Evolutionary conservation across 768 basidiomycete species (phyloP), one percentile per base, ranked within the genome.

Genomic region (Holtermannia corniformis): DNA sequence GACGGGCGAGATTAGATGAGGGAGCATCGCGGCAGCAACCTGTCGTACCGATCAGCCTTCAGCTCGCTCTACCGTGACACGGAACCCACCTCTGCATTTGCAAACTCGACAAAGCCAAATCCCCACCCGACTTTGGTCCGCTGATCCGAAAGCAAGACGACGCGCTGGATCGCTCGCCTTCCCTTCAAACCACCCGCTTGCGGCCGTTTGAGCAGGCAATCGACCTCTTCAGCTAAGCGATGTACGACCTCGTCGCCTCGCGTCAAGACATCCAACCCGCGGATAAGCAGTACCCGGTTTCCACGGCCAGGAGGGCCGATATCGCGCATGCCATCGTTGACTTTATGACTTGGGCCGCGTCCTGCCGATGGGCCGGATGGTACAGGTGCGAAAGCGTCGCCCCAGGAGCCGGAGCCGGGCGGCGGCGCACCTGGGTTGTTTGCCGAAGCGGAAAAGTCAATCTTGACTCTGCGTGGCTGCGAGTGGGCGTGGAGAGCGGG

Each of bases 301-400:
- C 60, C 64, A 11, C 55, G 60, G 1, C 66, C 62, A 2, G 80
- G 79, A 60, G 86, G 86, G 1, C 85, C 93, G 64, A 97, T 93
- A 74, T 99, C 93, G 50, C 91, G 80, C 50, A 88, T 96, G 2
- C 95, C 95, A 63, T 99, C 95, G 65, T 93, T 97, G 81, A 60
- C 47, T 58, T 59, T 37, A n/a, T n/a, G n/a, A n/a, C n/a, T n/a
- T n/a, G n/a, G n/a, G n/a, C n/a, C 81, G 55, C 49, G 63, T 44
- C n/a, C 68, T 78, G 44, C 77, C 78, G 46, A 75, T 61, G 49
- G 81, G 78, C 11, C 81, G 79, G 61, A 79, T 79, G 54, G 84
- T 83, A 46, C 81, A 79, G 23, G 50, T 20, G 40, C 10, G 28
- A 32, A 19, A 19, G 22, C 84, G 86, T 24, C 80, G 79, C 23